Evolutionary conservation across 2,329 filamentous ascomycete genomes (phyloP), one percentile per base, ranked within the genome.

Genomic region (Trichoderma sp.): DNA sequence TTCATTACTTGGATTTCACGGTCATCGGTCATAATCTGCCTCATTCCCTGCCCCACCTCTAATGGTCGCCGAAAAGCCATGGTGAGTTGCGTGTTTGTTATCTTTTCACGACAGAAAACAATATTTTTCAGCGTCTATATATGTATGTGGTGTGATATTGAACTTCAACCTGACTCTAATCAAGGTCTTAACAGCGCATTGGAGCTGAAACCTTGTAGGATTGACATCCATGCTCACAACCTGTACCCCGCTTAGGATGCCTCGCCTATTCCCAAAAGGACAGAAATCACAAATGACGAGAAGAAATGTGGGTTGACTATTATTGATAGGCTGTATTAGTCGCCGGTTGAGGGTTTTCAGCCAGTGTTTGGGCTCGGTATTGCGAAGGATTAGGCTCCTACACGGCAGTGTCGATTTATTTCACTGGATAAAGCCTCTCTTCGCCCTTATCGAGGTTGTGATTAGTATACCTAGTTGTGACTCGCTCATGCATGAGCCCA

Each of bases 1-100:
- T 66, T 59, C 64, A 66, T 66, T 4, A 66, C 54, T 24, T 66
- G 64, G 11, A 66, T 66, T 18, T 66, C 64, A 6, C 39, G 54
- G 10, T n/a, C 54, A 66, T 58, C 30, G 26, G 6, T 59, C 64
- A 66, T 51, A 4, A 66, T 43, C 34, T 51, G 39, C 52, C 52
- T 34, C 64, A 66, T 66, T 39, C 54, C 64, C 54, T 66, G 64
- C 21, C 64, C 54, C 37, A 66, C 64, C 3, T 58, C 64, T 21
- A 59, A 43, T 28, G 54, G 64, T 18, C 54, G 54, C 21, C 64
- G 39, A 18, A 21, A 37, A 58, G n/a, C 21, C 64, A 66, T 66
- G 21, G 8, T 16, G 39, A 28, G 14, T 13, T 51, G 37, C 28
- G 21, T 26, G 13, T 24, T 39, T 11, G 13, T 26, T 39, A 51